Evolutionary conservation across 257 asterid genomes (phyloP), one percentile per base, ranked within the genome.

Genomic region (Avicennia marina): DNA sequence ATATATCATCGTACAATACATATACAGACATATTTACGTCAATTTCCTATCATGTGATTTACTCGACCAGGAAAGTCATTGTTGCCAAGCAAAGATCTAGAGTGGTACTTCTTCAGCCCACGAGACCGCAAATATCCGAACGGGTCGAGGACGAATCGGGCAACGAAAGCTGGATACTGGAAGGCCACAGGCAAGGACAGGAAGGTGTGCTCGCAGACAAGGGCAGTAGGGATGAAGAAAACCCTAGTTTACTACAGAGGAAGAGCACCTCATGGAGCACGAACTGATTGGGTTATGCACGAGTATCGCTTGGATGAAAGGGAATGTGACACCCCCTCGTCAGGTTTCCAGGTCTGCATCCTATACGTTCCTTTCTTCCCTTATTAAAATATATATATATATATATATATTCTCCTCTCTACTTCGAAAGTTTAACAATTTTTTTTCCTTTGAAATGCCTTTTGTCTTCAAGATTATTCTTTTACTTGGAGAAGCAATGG

Each of bases 201-300:
- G 43, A 89, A 82, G 70, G 99, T 93, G 0, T 86, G 64, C 48
- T 93, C 99, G 15, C 94, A 93, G 17, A 72, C 15, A 75, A 72
- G 95, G 44, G 77, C 86, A 1, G 94, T 93, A 9, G 99, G 99
- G 19, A 86, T 78, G 96, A 93, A 93, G 90, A 93, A 93, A 86
- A 93, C 99, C 81, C 84, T 89, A 66, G 97, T 93, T 63, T 93
- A 80, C 65, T 93, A 93, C 43, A 59, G 97, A 74, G 99, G 99
- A 2, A 77, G 99, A 66, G 99, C 99, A 4, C 99, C 99, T 20
- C 99, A 89, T 66, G 99, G 99, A 53, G 77, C 84, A 63, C 85
- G 99, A 11, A 89, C 94, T 0, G 97, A 76, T 71, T 93, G 99
- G 99, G 94, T 93, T 33, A 93, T 93, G 99, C 99, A 93, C 64